Percentiles rank a stretch among this genome's conserved stretches.
Conservation (phyloP, 2,329 filamentous ascomycete genomes). For the Microdochium bolleyi region DNA sequence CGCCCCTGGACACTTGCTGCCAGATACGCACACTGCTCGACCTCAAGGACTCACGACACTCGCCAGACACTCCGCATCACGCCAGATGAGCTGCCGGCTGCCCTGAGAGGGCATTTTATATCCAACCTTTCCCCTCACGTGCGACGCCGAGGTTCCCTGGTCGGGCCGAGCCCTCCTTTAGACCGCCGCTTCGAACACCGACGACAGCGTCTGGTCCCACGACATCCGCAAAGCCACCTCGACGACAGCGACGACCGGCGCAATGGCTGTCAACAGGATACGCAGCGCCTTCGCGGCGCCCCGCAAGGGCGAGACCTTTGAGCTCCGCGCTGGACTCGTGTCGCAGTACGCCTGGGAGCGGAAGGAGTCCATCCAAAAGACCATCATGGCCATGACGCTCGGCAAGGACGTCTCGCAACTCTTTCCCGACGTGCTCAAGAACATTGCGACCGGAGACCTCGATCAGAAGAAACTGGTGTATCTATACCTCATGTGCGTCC, state of each 20-base stretch:
- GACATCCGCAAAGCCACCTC: background rate
- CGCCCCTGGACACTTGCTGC: background rate
- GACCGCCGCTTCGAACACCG: background rate
- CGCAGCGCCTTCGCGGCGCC: slow-evolving; percentile 88
- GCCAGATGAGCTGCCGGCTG: background rate
- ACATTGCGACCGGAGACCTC: slow-evolving; percentile 88
- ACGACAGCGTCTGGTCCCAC: background rate
- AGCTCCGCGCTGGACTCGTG: slow-evolving; percentile 88
- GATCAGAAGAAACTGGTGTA: slow-evolving; percentile 99
- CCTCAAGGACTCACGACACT: background rate
- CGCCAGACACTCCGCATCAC: background rate
- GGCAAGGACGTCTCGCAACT: slow-evolving; percentile 97
- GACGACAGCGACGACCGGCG: slow-evolving; percentile 15
- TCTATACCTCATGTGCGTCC: slow-evolving; percentile 82
- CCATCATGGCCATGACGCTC: slow-evolving; percentile 99
- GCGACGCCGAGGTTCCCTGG: background rate
- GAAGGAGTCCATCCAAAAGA: slow-evolving; percentile 98
- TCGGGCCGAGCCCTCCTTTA: background rate
- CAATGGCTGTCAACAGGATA: slow-evolving; percentile 94
- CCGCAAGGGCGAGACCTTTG: slow-evolving; percentile 95
- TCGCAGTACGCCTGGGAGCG: slow-evolving; percentile 99
- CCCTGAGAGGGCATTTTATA: background rate
- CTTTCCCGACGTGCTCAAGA: slow-evolving; percentile 97
- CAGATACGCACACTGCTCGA: background rate
- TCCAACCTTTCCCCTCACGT: background rate